Evolutionary conservation across 2,329 filamentous ascomycete species (phyloP).

Genomic region (Fusarium udum): DNA sequence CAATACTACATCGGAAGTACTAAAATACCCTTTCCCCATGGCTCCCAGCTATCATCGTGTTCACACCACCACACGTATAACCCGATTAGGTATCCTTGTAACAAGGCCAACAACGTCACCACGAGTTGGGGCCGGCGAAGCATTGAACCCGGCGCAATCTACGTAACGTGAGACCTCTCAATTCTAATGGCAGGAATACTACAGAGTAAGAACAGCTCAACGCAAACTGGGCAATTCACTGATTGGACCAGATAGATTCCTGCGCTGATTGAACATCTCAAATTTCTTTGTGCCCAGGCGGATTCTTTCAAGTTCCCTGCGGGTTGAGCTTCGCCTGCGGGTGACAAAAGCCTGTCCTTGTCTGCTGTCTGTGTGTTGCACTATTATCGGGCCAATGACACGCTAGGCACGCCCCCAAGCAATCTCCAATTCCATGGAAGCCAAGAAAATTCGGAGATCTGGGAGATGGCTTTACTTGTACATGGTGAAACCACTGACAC

Average conservation of each 20-base stretch:
- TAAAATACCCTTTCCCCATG: background rate
- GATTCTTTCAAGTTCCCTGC: background rate
- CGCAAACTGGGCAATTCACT: too few relatives aligned
- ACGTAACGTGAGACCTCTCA: background rate
- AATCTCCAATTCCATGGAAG: slow-evolving; percentile 25
- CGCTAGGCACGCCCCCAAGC: background rate
- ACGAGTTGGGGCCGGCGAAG: background rate
- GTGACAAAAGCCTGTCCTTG: slow-evolving; percentile 17
- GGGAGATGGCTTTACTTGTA: background rate
- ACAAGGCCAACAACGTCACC: slow-evolving; percentile 12
- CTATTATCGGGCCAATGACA: slow-evolving; percentile 29
- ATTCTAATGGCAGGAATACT: too few relatives aligned
- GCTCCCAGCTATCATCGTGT: slow-evolving; percentile 1
- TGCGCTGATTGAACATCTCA: background rate
- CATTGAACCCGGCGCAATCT: background rate
- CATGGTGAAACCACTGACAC: slow-evolving; percentile 21
- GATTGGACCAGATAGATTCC: background rate
- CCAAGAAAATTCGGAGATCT: slow-evolving; percentile 23
- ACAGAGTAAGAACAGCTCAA: background rate
- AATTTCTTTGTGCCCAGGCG: background rate
- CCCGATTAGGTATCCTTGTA: slow-evolving; percentile 2
- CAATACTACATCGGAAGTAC: background rate
- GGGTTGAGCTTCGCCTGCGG: background rate
- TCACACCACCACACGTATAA: background rate
- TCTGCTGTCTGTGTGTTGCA: background rate